Percentiles rank a stretch among this genome's conserved stretches.
Evolutionary conservation across 2,329 filamentous ascomycete species (phyloP).

Genomic region (Penicillium oxalicum): DNA sequence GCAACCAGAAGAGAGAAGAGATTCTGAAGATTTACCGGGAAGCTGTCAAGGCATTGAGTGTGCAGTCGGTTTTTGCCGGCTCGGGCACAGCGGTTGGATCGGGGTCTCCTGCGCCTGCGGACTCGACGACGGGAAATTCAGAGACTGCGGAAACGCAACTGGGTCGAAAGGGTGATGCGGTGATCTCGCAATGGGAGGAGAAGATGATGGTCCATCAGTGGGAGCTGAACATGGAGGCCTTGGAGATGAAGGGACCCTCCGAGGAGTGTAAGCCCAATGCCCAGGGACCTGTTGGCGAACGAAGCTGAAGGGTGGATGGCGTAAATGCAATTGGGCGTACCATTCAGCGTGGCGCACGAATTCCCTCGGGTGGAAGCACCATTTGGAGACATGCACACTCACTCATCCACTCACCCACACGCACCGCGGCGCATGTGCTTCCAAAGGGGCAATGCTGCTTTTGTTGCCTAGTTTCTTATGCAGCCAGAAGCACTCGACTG

Average conservation of each 20-base stretch:
- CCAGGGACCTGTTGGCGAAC: slow-evolving; percentile 11
- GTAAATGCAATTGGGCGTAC: too few relatives aligned
- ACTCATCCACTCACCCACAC: too few relatives aligned
- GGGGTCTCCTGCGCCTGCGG: background rate
- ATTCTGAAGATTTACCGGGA: slow-evolving; percentile 30
- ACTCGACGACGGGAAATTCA: slow-evolving; percentile 6
- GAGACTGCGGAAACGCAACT: slow-evolving; percentile 27
- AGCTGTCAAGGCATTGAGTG: slow-evolving; percentile 56
- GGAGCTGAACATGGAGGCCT: slow-evolving; percentile 35
- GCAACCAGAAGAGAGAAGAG: slow-evolving; percentile 36
- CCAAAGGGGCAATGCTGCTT: too few relatives aligned
- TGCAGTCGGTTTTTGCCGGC: slow-evolving; percentile 56
- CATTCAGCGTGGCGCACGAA: too few relatives aligned
- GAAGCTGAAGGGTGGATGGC: slow-evolving; percentile 16
- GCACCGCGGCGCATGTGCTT: too few relatives aligned
- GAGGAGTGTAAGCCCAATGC: background rate
- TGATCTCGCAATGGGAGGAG: slow-evolving; percentile 28
- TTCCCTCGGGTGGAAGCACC: too few relatives aligned
- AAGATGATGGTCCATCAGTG: slow-evolving; percentile 29
- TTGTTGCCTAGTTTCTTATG: too few relatives aligned
- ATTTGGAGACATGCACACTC: too few relatives aligned
- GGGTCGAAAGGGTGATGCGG: slow-evolving; percentile 25
- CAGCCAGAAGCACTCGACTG: too few relatives aligned
- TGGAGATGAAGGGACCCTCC: slow-evolving; percentile 29
- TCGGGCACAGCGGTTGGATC: slow-evolving; percentile 27